phyloP scores from a whole-genome alignment of 495 filamentous ascomycete species.

The Coniosporium apollinis region DNA sequence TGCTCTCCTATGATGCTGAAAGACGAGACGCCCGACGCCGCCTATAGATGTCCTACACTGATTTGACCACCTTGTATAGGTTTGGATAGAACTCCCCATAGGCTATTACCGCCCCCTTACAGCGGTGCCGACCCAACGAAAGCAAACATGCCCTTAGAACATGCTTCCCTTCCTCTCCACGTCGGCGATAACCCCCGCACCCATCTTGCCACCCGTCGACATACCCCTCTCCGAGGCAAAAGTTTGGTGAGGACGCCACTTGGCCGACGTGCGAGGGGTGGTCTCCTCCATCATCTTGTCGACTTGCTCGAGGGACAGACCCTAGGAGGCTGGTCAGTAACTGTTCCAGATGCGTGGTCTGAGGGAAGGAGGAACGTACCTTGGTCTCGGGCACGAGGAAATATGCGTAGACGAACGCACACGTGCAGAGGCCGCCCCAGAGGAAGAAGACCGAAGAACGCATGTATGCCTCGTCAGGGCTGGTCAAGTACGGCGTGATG shows the following conservation, averaged over 20 bases:
- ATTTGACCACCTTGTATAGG: no score
- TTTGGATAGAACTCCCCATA: no score
- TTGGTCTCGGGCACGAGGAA: slow-evolving; percentile 74
- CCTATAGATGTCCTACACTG: no score
- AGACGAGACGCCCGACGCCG: no score
- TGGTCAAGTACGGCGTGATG: slow-evolving; percentile 52
- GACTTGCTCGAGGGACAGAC: slow-evolving; percentile 77
- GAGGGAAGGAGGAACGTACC: slow-evolving; percentile 4
- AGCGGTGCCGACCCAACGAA: no score
- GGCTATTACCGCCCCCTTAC: no score
- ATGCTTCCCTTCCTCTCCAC: slow-evolving; percentile 16
- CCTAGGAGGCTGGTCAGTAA: slow-evolving; percentile 22
- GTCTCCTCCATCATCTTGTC: slow-evolving; percentile 82
- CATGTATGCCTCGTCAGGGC: slow-evolving; percentile 20
- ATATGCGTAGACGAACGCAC: slow-evolving; percentile 25
- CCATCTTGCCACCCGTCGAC: slow-evolving; percentile 25
- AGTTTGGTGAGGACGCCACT: slow-evolving; percentile 56
- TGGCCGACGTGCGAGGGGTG: slow-evolving; percentile 48
- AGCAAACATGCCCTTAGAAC: slow-evolving; percentile 8
- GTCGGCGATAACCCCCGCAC: slow-evolving; percentile 5
- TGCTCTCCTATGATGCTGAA: no score
- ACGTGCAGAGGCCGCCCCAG: slow-evolving; percentile 11
- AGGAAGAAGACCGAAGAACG: slow-evolving; percentile 25
- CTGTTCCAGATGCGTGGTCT: background rate
- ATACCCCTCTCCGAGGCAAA: slow-evolving; percentile 44